These are phyloP conservation scores for Haberlea rhodopensis DNA, from an alignment of 257 asterid genomes.

Conservation along the genomic window DNA sequence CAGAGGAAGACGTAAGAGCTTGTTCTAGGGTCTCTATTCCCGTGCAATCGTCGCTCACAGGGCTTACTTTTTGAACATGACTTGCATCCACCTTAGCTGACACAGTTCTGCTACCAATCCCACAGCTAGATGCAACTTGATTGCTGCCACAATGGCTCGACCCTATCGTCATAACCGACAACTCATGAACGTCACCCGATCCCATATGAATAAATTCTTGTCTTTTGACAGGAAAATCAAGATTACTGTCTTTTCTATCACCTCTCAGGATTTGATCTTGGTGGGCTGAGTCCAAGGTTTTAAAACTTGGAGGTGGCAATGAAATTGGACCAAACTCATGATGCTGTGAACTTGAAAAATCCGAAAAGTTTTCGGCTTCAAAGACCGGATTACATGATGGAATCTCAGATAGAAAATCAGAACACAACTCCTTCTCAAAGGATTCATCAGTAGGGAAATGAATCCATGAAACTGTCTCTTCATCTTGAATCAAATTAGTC, in stretches of 20 bases:
- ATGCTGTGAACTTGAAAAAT: slow-evolving; percentile 18
- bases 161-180: slow-evolving; percentile 51
- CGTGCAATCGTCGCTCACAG: slow-evolving; percentile 27
- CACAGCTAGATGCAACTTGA: slow-evolving; percentile 49
- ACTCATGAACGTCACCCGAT: slow-evolving; percentile 30
- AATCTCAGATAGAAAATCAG: slow-evolving; percentile 51
- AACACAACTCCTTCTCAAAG: slow-evolving; percentile 61
- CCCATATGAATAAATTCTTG: slow-evolving; percentile 18
- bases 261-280: slow-evolving; percentile 20
- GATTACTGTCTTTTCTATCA: slow-evolving; percentile 9
- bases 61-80: slow-evolving; percentile 31
- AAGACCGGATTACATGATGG: slow-evolving; percentile 31
- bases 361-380: slow-evolving; percentile 25
- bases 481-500: slow-evolving; percentile 39
- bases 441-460: slow-evolving; percentile 59
- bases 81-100: slow-evolving; percentile 31
- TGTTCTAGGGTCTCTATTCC: slow-evolving; percentile 43
- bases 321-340: slow-evolving; percentile 22
- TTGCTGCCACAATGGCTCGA: slow-evolving; percentile 85
- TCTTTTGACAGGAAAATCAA: slow-evolving; percentile 21
- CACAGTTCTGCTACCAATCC: slow-evolving; percentile 26
- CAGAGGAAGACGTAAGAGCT: slow-evolving; percentile 57
- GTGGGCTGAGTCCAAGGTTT: slow-evolving; percentile 22
- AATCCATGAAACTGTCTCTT: slow-evolving; percentile 53
- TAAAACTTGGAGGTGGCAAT: slow-evolving; percentile 37